These are phyloP conservation scores for Capsicum baccatum DNA, from an alignment of 257 asterid species.

Conservation along the genomic window DNA sequence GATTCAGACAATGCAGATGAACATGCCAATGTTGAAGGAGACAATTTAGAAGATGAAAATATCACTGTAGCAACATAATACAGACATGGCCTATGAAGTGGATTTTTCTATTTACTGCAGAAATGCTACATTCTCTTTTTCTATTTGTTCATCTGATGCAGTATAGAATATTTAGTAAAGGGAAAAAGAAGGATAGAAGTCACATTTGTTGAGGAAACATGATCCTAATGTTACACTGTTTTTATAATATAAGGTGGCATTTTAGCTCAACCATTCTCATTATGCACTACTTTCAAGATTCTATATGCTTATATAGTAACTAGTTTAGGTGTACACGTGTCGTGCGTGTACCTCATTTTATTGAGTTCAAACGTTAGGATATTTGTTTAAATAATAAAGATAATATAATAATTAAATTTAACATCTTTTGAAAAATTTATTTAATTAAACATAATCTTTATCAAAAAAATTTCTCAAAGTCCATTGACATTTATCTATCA, in stretches of 20 bases:
- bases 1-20: slow-evolving; percentile 40
- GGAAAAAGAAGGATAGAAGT: neutral
- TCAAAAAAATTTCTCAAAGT: neutral
- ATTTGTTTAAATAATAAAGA: no score
- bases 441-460: no score
- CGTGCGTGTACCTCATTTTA: no score
- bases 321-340: no score
- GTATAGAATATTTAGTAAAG: neutral
- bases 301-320: neutral
- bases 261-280: neutral
- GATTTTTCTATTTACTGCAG: neutral
- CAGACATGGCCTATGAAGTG: neutral
- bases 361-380: no score
- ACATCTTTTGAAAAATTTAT: no score
- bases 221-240: neutral
- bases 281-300: neutral
- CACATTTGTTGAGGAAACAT: neutral
- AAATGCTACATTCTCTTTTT: slow-evolving; percentile 8
- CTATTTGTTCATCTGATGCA: neutral
- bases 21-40: slow-evolving; percentile 38
- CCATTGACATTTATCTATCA: no score
- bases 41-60: slow-evolving; percentile 50
- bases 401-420: no score
- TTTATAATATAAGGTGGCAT: neutral
- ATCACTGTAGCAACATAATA: slow-evolving; percentile 55